Evolutionary conservation across 352 stramenopile species (phyloP), one percentile per base, ranked within the genome.

Genomic region (Globisporangium acanthophoron): DNA sequence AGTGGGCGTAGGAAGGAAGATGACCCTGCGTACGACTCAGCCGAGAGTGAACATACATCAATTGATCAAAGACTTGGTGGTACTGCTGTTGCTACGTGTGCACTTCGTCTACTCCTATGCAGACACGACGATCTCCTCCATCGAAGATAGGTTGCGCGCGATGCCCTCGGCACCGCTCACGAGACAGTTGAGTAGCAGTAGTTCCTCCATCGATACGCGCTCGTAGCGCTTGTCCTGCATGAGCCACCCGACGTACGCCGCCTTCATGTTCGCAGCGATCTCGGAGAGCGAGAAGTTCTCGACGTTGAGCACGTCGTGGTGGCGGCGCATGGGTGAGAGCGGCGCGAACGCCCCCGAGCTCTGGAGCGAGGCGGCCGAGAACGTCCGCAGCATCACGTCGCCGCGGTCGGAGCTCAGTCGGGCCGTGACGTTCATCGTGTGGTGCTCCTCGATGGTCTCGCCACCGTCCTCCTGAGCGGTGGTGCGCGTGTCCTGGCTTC

Each of bases 111-210:
- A 11, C 33, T 37, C 3, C 33, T 12, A 37, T 37, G 33, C 9
- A 37, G 33, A 37, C 33, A 37, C 33, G 5, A 37, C 33, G 5
- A 37, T 37, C 6, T 37, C 9, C 9, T 37, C 33, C 33, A 11
- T 37, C 33, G 24, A 27, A 27, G 24, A 27, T 37, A 72, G 37
- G 40, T 52, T 62, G 20, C 41, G 58, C 1, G 73, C 75, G 31
- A 85, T 79, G 55, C 73, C 70, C 21, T 79, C 73, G 15, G 73
- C 70, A 24, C 72, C 75, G 50, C 71, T 80, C 33, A 84, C 66
- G 37, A 84, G 60, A 41, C 71, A 84, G 51, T 68, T 80, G 48
- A 82, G 68, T 21, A 85, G 62, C 16, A 85, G 54, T 12, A 85
- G 61, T 49, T 82, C 73, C 40, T 85, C 75, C 67, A 85, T 78